Base-by-base conservation (phyloP, 2,329 filamentous ascomycete species). In the Helotiales sp. region DNA sequence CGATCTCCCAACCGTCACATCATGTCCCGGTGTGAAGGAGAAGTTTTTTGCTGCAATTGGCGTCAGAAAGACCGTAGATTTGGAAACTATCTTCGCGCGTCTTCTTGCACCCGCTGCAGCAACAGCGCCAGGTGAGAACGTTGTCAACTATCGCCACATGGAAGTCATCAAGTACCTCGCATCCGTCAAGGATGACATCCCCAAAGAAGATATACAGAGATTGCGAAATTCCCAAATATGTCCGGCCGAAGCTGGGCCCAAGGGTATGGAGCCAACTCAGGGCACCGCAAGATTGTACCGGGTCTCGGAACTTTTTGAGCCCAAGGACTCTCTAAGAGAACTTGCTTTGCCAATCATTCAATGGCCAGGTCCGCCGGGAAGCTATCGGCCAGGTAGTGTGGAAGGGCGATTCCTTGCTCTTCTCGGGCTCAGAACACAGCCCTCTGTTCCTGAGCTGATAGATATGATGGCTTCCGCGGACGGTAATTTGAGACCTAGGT, bases 111-210 rank as follows among this genome's bases (percentile, higher is more conserved):
- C 86, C 17, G 83, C 88, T 0, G 75, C 82, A 0, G 81, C 84
- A 15, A 78, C 78, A 10, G 82, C 83, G n/a, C 76, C 78, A 22
- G 78, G 80, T 22, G 85, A 85, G 28, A 80, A 79, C 43, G 83
- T 82, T 24, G 80, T 82, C 24, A 85, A 85, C 68, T 97, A 93
- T 92, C 97, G 93, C 66, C 95, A 98, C 77, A 89, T 97, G 68
- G 95, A 99, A 77, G 83, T 99, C 28, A 93, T 99, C 79, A 95
- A 93, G 74, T 99, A 99, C 74, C 86, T 99, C 50, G 88, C 95
- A 11, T 97, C 94, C 8, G 96, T 99, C 30, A 89, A 88, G 68
- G 87, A 92, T 61, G 96, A 99, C 73, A 97, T 99, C 67, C 96
- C 96, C 0, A 79, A 81, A 10, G 89, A 90, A 59, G 96, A 99